These are phyloP conservation scores for Colletotrichum agaves DNA, from an alignment of 2,329 filamentous ascomycete species.

Conservation along the genomic window DNA sequence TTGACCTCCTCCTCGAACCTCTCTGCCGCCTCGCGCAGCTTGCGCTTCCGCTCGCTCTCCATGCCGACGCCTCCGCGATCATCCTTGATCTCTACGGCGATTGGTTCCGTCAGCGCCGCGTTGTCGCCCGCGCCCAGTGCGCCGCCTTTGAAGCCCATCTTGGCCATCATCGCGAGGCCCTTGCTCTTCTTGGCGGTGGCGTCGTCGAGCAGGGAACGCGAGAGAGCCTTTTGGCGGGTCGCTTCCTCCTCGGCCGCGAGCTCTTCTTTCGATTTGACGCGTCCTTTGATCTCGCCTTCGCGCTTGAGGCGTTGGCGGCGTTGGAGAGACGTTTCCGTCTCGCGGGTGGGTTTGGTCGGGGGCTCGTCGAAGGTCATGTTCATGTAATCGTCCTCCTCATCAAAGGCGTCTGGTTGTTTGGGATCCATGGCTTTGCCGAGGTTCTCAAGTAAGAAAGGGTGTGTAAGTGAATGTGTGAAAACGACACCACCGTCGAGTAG, in stretches of 20 bases:
- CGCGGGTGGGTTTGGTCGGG: constrained; percentile 53
- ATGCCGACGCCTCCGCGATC: constrained; percentile 85
- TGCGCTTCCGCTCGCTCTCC: constrained; percentile 85
- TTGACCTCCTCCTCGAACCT: constrained; percentile 51
- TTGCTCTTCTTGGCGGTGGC: constrained; percentile 74
- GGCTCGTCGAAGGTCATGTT: constrained; percentile 87
- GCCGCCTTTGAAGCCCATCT: constrained; percentile 89
- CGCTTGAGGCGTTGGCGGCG: constrained; percentile 64
- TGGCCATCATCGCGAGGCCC: constrained; percentile 95
- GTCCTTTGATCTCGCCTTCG: constrained; percentile 75
- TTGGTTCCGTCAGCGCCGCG: constrained; percentile 69
- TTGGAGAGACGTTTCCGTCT: constrained; percentile 62
- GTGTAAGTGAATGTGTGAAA: neutral
- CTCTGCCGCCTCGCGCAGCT: constrained; percentile 71
- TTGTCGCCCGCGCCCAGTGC: constrained; percentile 75
- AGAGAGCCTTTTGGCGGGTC: constrained; percentile 79
- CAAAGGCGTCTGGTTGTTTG: constrained; percentile 44
- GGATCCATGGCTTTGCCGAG: constrained; percentile 8
- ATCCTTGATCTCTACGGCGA: constrained; percentile 80
- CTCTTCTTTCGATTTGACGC: constrained; percentile 84
- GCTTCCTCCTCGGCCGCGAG: constrained; percentile 78
- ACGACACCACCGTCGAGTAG: too few relatives aligned
- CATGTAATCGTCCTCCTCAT: constrained; percentile 96
- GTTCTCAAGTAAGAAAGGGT: neutral
- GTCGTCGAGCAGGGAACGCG: constrained; percentile 75